Evolutionary conservation across 164 flowering plant species (phyloP), one percentile per base, ranked within the genome.

Genomic region (Magnolia sinica): DNA sequence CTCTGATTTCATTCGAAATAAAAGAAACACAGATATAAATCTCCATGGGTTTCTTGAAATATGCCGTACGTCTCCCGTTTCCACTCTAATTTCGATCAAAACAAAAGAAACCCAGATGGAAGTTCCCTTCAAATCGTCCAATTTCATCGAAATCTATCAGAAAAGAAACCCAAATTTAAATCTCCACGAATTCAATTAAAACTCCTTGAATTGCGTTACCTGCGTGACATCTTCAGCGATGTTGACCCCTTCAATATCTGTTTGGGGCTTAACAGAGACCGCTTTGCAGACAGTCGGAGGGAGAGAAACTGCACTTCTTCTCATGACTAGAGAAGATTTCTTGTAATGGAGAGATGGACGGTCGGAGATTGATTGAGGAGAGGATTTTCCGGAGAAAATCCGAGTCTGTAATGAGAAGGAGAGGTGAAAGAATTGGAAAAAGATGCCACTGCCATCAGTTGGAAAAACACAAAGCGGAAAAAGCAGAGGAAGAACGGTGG

Each of bases 181-280:
- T 55, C 18, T 55, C 61, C 61, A 55, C 10, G 18, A 55, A 55
- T 9, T 55, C 61, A 55, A 11, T 19, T 13, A 16, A 55, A 55
- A 55, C 3, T 9, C 19, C 19, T 16, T 11, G 18, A 55, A 55
- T 55, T 11, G 13, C 76, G 64, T 65, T n/a, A 88, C 98, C 96
- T 92, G 95, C 64, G 88, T 84, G 23, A 92, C 97, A 85, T 94
- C 93, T 50, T 90, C 89, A 10, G 97, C 98, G 31, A 94, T 92
- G 87, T 91, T 91, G 50, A 92, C 91, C 16, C 89, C 91, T 83
- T 90, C 91, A 76, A 90, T 75, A 64, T 85, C 89, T 4, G 88
- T 83, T 22, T 82, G 82, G 11, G 87, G 85, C 74, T 84, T 81
- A 19, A 86, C 85, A 68, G 96, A 86, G 20, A 87, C 88, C 0